These are phyloP conservation scores for Aspergillus avenaceus DNA, from an alignment of 495 filamentous ascomycete genomes.

Conservation along the genomic window DNA sequence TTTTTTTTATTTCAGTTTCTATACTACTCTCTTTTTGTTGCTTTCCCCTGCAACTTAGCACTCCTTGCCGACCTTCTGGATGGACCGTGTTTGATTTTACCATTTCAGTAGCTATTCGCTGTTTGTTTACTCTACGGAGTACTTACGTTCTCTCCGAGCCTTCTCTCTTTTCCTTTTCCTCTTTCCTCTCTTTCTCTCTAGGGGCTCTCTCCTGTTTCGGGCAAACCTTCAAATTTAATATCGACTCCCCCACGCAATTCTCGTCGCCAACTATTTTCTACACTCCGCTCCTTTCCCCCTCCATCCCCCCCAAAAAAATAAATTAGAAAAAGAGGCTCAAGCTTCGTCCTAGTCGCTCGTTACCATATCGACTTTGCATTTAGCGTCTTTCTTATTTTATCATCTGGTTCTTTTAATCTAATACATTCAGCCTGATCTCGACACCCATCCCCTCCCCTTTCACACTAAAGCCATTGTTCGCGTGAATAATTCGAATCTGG, in stretches of 20 bases:
- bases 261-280: slow-evolving; percentile 7
- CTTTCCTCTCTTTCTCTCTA: neutral
- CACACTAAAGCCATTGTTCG: neutral
- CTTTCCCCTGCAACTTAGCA: slow-evolving; percentile 2
- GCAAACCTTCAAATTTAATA: slow-evolving; percentile 4
- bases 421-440: slow-evolving; percentile 2
- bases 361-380: neutral
- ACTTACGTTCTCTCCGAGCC: slow-evolving; percentile 2
- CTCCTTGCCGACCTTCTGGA: slow-evolving; percentile 5
- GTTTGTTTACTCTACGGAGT: slow-evolving; percentile 6
- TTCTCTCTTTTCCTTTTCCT: slow-evolving; percentile 10
- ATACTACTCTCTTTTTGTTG: slow-evolving; percentile 3
- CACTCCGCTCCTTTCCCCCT: no score
- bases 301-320: no score
- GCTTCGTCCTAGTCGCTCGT: neutral
- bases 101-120: slow-evolving; percentile 13
- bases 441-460: slow-evolving; percentile 12
- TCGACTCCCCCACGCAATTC: slow-evolving; percentile 7
- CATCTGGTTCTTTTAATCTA: slow-evolving; percentile 3
- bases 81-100: slow-evolving; percentile 10
- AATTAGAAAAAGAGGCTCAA: no score
- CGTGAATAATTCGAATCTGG: neutral
- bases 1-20: no score
- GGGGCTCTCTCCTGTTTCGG: slow-evolving; percentile 12
- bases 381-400: neutral